phyloP scores from a whole-genome alignment of 2,329 filamentous ascomycete species.

The Beauveria rudraprayagi region DNA sequence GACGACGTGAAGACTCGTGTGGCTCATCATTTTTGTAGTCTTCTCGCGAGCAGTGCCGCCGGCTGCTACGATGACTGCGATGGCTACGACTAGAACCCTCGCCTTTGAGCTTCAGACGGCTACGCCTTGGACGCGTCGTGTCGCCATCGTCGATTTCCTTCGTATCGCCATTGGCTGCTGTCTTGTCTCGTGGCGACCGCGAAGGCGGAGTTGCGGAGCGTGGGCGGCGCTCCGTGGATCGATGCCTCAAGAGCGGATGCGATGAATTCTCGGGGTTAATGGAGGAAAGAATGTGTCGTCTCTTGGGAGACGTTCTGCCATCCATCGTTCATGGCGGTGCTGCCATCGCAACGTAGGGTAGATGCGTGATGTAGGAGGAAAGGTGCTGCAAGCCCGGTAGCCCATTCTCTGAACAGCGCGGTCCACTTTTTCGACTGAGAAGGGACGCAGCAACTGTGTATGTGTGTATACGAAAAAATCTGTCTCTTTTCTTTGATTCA shows the following conservation, averaged over 20 bases:
- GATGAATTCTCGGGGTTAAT: constrained; percentile 30
- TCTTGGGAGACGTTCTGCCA: constrained; percentile 26
- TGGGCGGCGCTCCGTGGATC: neutral
- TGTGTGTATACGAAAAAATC: no score
- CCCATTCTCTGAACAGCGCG: no score
- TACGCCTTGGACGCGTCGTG: constrained; percentile 21
- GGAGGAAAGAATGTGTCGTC: constrained; percentile 42
- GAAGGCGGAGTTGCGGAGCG: constrained; percentile 5
- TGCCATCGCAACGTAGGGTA: constrained; percentile 15
- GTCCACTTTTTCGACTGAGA: no score
- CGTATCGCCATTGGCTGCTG: constrained; percentile 6
- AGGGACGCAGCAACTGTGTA: no score
- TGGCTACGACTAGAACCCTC: constrained; percentile 18
- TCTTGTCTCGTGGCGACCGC: neutral
- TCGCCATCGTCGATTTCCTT: constrained; percentile 12
- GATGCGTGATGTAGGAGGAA: neutral
- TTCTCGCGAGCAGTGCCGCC: constrained; percentile 14
- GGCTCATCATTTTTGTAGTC: constrained; percentile 12
- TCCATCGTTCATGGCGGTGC: constrained; percentile 26
- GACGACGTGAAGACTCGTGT: neutral
- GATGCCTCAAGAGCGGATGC: neutral
- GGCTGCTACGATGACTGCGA: constrained; percentile 10
- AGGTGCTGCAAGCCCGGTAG: neutral
- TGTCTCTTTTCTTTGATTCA: no score
- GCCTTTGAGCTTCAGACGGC: constrained; percentile 28